Evolutionary conservation across 2,329 filamentous ascomycete species (phyloP).

Genomic region (Phyllosticta capitalensis): DNA sequence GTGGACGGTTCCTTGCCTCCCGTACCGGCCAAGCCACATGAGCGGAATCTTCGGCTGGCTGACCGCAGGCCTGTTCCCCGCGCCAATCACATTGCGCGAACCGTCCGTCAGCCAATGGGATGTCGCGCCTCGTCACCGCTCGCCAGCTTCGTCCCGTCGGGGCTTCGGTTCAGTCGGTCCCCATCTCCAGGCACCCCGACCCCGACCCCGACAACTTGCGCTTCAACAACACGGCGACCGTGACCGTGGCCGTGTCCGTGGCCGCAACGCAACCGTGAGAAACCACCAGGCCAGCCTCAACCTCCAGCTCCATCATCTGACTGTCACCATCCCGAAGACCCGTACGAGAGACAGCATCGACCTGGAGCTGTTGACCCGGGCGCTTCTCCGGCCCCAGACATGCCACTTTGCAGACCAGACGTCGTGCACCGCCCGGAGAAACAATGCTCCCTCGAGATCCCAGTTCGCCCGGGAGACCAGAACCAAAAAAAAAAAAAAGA

Average conservation of each 20-base stretch:
- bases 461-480: not conserved
- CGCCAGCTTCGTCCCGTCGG: not conserved
- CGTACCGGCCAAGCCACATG: not conserved
- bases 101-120: not conserved
- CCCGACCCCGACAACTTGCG: not conserved
- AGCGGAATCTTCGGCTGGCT: not conserved
- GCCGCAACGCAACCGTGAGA: too few relatives aligned
- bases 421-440: not conserved
- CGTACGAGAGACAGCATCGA: too few relatives aligned
- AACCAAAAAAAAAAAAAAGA: not conserved
- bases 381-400: not conserved
- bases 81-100: slow-evolving; percentile 4
- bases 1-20: not conserved
- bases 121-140: not conserved
- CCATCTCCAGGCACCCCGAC: not conserved
- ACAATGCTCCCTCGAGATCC: not conserved
- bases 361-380: not conserved
- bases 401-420: not conserved
- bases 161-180: not conserved
- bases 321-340: not conserved
- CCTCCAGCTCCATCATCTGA: not conserved
- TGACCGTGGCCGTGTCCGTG: too few relatives aligned
- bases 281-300: not conserved
- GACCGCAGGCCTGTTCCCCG: not conserved
- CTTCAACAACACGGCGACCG: not conserved